Evolutionary conservation across 495 filamentous ascomycete genomes (phyloP).

Genomic region (Penicillium bovifimosum): DNA sequence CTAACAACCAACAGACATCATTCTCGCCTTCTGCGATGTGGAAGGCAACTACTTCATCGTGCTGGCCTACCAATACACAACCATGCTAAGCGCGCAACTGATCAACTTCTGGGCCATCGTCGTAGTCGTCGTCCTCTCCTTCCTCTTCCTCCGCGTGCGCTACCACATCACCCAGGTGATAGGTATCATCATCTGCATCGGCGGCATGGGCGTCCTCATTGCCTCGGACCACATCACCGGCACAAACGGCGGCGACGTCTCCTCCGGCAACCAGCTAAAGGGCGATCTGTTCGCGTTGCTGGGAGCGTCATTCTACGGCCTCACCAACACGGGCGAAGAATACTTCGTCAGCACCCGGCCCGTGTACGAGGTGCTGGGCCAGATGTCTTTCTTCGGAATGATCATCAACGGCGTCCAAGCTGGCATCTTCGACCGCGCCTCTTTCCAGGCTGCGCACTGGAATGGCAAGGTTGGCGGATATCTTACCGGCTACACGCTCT

Average conservation of each 20-base stretch:
- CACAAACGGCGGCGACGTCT: slow-evolving; percentile 53
- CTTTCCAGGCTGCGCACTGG: slow-evolving; percentile 62
- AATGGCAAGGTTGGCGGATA: slow-evolving; percentile 69
- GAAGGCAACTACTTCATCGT: slow-evolving; percentile 98
- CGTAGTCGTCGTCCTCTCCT: slow-evolving; percentile 81
- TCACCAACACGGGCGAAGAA: slow-evolving; percentile 87
- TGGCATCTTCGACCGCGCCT: slow-evolving; percentile 77
- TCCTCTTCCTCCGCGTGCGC: slow-evolving; percentile 74
- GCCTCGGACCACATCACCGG: slow-evolving; percentile 81
- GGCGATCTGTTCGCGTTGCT: slow-evolving; percentile 89
- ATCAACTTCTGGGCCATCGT: slow-evolving; percentile 99
- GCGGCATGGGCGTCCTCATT: slow-evolving; percentile 85
- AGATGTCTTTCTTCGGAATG: slow-evolving; percentile 83
- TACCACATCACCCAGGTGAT: slow-evolving; percentile 79
- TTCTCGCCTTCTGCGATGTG: slow-evolving; percentile 88
- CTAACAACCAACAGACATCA: slow-evolving; percentile 52
- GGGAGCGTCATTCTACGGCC: slow-evolving; percentile 85
- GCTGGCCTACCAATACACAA: slow-evolving; percentile 88
- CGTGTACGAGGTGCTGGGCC: slow-evolving; percentile 88
- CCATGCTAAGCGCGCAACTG: slow-evolving; percentile 82
- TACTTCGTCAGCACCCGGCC: slow-evolving; percentile 84
- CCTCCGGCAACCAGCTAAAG: slow-evolving; percentile 64
- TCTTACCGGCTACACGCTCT: slow-evolving; percentile 79
- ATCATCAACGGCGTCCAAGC: slow-evolving; percentile 88
- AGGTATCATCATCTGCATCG: slow-evolving; percentile 87